Evolutionary conservation across 2,329 filamentous ascomycete species (phyloP).

Genomic region (Boeremia exigua): DNA sequence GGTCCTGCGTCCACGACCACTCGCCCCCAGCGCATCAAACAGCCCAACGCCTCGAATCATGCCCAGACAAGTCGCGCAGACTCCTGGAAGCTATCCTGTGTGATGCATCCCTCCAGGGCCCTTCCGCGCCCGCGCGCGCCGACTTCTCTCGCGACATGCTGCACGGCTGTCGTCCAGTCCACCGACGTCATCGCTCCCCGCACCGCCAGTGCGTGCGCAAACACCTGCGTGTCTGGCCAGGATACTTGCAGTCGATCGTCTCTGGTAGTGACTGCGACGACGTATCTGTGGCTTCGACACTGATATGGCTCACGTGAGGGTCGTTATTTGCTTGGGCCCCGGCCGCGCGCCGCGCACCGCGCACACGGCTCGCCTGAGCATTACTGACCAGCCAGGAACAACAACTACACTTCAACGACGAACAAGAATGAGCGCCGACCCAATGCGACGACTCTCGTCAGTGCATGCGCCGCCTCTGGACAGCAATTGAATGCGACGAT

Average conservation of each 20-base stretch:
- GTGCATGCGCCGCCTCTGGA: not conserved
- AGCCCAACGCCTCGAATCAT: constrained; percentile 5
- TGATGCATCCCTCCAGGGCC: not conserved
- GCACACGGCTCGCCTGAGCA: not conserved
- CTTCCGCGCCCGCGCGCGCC: constrained; percentile 13
- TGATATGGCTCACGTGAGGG: constrained; percentile 11
- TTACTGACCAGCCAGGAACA: constrained; percentile 1
- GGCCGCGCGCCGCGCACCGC: too few species aligned
- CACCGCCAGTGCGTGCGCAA: constrained; percentile 1
- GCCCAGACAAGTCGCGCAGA: constrained; percentile 21
- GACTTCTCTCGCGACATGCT: not conserved
- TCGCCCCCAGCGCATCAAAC: constrained; percentile 15
- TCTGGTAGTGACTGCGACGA: not conserved
- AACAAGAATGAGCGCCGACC: not conserved
- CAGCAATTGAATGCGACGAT: not conserved
- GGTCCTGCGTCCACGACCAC: constrained; percentile 23
- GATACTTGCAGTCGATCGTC: not conserved
- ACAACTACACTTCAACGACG: not conserved
- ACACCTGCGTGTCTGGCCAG: not conserved
- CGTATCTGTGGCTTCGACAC: not conserved
- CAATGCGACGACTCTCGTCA: not conserved
- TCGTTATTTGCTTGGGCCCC: not conserved
- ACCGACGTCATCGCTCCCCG: constrained; percentile 34
- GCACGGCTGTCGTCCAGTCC: constrained; percentile 22
- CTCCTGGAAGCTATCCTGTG: constrained; percentile 11